Conservation (phyloP, 2,329 filamentous ascomycete species). For the Alternaria infectoria region DNA sequence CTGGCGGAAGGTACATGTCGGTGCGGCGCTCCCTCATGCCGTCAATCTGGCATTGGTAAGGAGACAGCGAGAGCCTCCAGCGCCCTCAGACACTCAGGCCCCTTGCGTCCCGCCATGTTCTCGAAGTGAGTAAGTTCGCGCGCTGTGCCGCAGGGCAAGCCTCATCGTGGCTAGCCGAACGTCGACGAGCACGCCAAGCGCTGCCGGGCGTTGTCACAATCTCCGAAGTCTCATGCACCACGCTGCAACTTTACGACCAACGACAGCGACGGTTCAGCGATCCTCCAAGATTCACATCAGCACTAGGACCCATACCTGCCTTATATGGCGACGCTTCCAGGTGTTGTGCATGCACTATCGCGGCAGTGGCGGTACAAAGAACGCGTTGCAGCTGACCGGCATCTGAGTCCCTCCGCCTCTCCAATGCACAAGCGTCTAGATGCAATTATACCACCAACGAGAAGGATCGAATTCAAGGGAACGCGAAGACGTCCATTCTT, state of each 20-base stretch:
- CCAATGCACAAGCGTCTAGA: background rate
- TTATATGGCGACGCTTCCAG: background rate
- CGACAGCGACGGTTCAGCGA: background rate
- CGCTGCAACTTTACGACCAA: background rate
- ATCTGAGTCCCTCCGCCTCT: background rate
- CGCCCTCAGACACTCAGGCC: background rate
- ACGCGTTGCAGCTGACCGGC: background rate
- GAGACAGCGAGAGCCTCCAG: background rate
- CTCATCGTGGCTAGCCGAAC: constrained; percentile 8
- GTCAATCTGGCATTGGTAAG: background rate
- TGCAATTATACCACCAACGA: background rate
- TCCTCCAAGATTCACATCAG: background rate
- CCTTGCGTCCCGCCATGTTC: background rate
- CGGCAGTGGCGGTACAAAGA: background rate
- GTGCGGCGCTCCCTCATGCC: background rate
- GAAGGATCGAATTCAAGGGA: background rate
- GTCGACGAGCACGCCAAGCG: constrained; percentile 3
- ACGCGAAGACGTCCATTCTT: background rate
- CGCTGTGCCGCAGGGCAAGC: constrained; percentile 2
- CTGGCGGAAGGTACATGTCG: constrained; percentile 14
- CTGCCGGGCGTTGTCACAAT: background rate
- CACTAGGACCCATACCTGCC: background rate
- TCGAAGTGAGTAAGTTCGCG: constrained; percentile 1
- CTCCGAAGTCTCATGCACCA: background rate
- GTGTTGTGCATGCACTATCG: background rate